A percentile compares a stretch with the other conserved stretches of the same genome.
Evolutionary conservation across 1,284 basidiomycete species (phyloP).

Genomic region (Cryptococcus sp.): DNA sequence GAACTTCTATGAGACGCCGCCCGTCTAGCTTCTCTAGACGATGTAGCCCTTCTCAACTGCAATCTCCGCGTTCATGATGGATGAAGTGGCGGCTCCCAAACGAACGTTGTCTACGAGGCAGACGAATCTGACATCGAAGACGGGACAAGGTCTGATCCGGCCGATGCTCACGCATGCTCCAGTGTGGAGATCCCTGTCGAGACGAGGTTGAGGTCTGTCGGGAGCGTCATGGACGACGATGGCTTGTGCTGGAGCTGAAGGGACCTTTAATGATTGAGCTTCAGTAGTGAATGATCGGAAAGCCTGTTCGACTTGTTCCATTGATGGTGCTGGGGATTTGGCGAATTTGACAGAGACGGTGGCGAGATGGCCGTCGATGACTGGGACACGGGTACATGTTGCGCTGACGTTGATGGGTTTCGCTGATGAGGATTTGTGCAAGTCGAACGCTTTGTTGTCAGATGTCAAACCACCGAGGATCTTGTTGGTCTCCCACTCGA

Average conservation of each 20-base stretch:
- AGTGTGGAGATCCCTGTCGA: constrained; percentile 87
- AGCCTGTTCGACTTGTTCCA: constrained; percentile 84
- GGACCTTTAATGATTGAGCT: constrained; percentile 76
- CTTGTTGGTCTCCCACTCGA: constrained; percentile 97
- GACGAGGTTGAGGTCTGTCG: constrained; percentile 90
- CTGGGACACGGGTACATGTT: constrained; percentile 87
- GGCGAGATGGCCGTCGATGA: constrained; percentile 88
- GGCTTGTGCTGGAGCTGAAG: constrained; percentile 82
- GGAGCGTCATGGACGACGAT: constrained; percentile 89
- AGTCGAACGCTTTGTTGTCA: constrained; percentile 70
- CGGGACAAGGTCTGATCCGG: constrained; percentile 82
- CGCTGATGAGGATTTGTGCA: constrained; percentile 62
- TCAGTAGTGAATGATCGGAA: constrained; percentile 74
- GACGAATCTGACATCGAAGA: constrained; percentile 95
- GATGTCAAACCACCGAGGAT: constrained; percentile 81
- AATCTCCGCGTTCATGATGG: constrained; percentile 95
- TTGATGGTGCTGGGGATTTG: constrained; percentile 72
- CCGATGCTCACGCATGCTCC: constrained; percentile 94
- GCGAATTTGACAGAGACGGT: constrained; percentile 86
- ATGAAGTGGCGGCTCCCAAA: constrained; percentile 94
- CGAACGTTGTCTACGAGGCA: constrained; percentile 93
- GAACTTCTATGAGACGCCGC: background rate
- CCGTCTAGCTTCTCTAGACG: constrained; percentile 6
- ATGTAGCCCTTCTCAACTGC: constrained; percentile 80
- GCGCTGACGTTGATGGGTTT: constrained; percentile 85